Base-by-base conservation (phyloP, 1,139 yeast genomes). In the Saccharomyces hybrid region DNA sequence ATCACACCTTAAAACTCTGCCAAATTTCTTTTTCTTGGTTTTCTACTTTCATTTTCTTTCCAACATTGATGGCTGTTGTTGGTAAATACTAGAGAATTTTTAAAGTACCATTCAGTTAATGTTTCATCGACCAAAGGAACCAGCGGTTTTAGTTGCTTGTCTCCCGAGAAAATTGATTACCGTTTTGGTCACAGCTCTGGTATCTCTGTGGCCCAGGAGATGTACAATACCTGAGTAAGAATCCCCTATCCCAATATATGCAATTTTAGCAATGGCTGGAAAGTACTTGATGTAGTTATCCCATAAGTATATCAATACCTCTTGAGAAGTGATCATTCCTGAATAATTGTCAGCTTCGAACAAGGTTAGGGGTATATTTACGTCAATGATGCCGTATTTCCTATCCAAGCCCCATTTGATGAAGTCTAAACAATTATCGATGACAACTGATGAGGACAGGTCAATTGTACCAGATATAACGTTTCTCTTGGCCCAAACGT, bases 11-110 rank as follows among this genome's bases (percentile, higher is more conserved):
- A 90, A 72, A 2, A 93, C 97, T 56, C 97, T 78, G 26, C 99
- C 99, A 67, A 85, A 89, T 71, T 89, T n/a, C n/a, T 90, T 66
- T 89, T 82, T 66, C 97, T 80, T 44, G 97, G 97, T 65, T 85
- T 80, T 66, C 88, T 89, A 50, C 77, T 77, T 52, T 77, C 79
- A 53, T 78, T 77, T 42, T 67, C 67, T 27, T 80, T 86, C 96
- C 96, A 90, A 61, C 95, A 86, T 3, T 86, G 76, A 67, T 91
- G 95, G 57, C 78, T 78, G 53, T 78, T 75, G 55, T 90, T 80
- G 6, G 97, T 82, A 69, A 91, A 90, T 0, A 93, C 80, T 28
- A 91, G 80, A 1, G 97, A 88, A 63, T 88, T 87, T 60, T 84
- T 84, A 72, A 84, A 90, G 69, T 84, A 93, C 97, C 98, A 91